Conservation (phyloP, 2,329 filamentous ascomycete genomes). For the Colletotrichum plurivorum region DNA sequence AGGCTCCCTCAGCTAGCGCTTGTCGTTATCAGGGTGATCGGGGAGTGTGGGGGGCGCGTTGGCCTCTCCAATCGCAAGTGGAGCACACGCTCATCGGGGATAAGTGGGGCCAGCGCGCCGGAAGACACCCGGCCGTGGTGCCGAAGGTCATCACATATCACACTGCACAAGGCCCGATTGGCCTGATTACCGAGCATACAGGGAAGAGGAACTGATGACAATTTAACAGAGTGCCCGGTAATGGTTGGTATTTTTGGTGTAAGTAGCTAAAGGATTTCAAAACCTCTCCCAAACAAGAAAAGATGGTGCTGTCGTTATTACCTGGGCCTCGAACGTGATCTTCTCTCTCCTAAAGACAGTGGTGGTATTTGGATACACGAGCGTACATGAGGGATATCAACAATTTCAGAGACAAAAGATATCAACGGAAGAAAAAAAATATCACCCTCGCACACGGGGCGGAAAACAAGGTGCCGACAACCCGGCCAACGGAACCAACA, state of each 20-base stretch:
- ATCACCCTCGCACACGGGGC: neutral
- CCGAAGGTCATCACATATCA: neutral
- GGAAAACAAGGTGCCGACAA: neutral
- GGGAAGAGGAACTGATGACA: too few species aligned
- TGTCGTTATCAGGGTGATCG: constrained; percentile 21
- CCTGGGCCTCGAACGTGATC: neutral
- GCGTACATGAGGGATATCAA: constrained; percentile 38
- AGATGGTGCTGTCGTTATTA: neutral
- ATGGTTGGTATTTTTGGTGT: constrained; percentile 10
- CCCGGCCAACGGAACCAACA: neutral
- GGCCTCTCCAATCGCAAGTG: neutral
- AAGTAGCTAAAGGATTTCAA: neutral
- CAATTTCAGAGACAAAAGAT: constrained; percentile 15
- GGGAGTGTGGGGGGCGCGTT: neutral
- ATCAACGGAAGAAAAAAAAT: neutral
- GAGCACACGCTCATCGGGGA: neutral
- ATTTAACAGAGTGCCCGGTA: neutral
- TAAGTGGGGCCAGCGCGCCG: constrained; percentile 3
- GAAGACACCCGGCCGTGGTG: neutral
- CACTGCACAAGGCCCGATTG: neutral
- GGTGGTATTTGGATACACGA: constrained; percentile 27
- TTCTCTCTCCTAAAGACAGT: constrained; percentile 21
- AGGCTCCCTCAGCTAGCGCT: constrained; percentile 4
- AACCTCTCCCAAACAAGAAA: neutral
- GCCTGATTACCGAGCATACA: too few species aligned